Percentiles rank a stretch among this genome's conserved stretches.
Evolutionary conservation across 192 early-diverging fungal genomes (phyloP).

Genomic region (Podila horticola): DNA sequence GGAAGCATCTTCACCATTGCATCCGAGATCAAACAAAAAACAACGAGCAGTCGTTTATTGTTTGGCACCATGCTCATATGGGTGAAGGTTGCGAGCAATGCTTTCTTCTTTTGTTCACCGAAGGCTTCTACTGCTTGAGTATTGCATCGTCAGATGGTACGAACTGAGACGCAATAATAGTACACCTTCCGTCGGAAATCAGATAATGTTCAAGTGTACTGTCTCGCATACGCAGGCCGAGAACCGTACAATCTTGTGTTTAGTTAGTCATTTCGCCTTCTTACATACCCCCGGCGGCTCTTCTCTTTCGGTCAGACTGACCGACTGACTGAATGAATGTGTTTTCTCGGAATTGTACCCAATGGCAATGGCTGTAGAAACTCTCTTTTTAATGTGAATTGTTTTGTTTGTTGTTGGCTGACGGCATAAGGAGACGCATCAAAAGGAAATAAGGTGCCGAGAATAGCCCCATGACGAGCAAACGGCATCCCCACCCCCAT

Average conservation of each 20-base stretch:
- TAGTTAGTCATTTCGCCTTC: constrained; percentile 2
- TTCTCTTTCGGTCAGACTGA: no score
- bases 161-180: neutral
- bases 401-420: neutral
- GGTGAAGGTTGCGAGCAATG: no score
- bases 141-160: neutral
- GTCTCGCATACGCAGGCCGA: neutral
- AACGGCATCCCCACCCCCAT: neutral
- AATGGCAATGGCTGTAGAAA: neutral
- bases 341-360: neutral
- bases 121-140: neutral
- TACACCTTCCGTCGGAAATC: neutral
- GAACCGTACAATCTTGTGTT: neutral
- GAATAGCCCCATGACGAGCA: neutral
- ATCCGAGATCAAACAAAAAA: neutral
- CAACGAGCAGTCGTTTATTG: no score
- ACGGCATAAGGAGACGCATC: neutral
- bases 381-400: neutral
- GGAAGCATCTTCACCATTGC: neutral
- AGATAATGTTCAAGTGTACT: neutral
- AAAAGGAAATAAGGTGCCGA: constrained; percentile 14
- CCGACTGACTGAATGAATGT: neutral
- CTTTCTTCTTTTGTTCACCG: no score
- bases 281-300: no score
- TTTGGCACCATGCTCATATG: no score